These are phyloP conservation scores for Debaryomycetaceae sp. DNA, from an alignment of 1,139 yeast genomes.

Conservation along the genomic window DNA sequence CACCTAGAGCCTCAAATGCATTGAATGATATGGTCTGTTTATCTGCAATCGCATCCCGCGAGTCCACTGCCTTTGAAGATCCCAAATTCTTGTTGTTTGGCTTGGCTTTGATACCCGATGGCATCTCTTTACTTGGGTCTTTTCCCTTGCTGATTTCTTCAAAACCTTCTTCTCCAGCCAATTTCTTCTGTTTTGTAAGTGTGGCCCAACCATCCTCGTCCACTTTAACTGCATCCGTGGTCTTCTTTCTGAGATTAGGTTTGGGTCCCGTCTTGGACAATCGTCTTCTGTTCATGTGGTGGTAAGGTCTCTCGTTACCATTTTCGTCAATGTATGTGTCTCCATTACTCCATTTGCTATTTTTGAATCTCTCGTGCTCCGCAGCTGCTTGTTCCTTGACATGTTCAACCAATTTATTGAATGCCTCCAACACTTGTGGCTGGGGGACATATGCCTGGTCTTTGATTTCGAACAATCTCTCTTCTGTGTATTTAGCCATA, in stretches of 20 bases:
- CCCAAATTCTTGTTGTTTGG: conserved; percentile 75
- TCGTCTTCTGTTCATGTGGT: conserved; percentile 56
- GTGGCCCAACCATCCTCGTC: conserved; percentile 87
- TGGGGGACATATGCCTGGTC: conserved; percentile 57
- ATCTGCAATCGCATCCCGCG: conserved; percentile 66
- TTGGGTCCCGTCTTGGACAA: conserved; percentile 51
- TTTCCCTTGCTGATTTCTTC: conserved; percentile 49
- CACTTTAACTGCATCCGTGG: conserved; percentile 50
- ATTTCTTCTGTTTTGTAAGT: conserved; percentile 47
- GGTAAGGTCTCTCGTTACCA: conserved; percentile 48
- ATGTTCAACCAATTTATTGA: conserved; percentile 62
- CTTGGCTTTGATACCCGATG: conserved; percentile 46
- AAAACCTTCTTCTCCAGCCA: conserved; percentile 45
- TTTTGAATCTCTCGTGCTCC: conserved; percentile 28
- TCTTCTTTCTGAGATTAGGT: conserved; percentile 58
- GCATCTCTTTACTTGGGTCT: conserved; percentile 36
- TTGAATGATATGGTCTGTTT: conserved; percentile 64
- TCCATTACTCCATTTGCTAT: conserved; percentile 37
- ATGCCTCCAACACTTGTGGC: conserved; percentile 60
- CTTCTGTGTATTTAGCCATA: conserved; percentile 67
- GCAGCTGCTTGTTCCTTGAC: conserved; percentile 48
- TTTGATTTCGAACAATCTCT: conserved; percentile 58
- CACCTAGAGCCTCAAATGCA: conserved; percentile 75
- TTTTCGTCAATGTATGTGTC: conserved; percentile 48
- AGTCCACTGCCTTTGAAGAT: conserved; percentile 68